Percentiles rank a stretch among this genome's conserved stretches.
Evolutionary conservation across 2,329 filamentous ascomycete genomes (phyloP).

Genomic region (Diaporthe humulicola): DNA sequence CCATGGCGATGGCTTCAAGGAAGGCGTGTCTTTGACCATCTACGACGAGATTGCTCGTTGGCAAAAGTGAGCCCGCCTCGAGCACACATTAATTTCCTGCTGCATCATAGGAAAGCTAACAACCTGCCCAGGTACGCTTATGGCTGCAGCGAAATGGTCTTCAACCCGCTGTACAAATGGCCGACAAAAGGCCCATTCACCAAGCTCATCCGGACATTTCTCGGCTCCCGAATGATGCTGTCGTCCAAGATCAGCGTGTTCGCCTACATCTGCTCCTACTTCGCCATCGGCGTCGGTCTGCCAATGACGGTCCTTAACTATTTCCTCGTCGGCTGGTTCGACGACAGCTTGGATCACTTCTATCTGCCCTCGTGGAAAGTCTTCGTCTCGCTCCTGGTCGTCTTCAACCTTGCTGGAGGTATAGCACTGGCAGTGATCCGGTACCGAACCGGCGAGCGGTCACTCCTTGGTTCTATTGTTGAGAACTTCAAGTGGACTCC

Average conservation of each 20-base stretch:
- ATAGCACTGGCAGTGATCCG: constrained; percentile 71
- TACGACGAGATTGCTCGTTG: constrained; percentile 80
- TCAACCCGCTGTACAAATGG: constrained; percentile 76
- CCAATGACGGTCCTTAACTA: constrained; percentile 78
- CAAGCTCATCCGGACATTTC: constrained; percentile 71
- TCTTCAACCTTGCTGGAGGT: constrained; percentile 74
- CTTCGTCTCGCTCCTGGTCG: constrained; percentile 71
- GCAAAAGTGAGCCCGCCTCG: constrained; percentile 65
- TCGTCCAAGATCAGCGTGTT: constrained; percentile 80
- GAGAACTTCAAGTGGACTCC: constrained; percentile 75
- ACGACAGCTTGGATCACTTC: constrained; percentile 74
- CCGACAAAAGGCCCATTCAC: constrained; percentile 74
- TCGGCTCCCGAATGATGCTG: constrained; percentile 72
- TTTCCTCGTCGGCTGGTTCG: constrained; percentile 79
- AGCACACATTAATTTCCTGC: too few species aligned
- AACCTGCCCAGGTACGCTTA: constrained; percentile 66
- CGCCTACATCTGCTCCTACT: constrained; percentile 75
- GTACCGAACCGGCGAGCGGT: constrained; percentile 70
- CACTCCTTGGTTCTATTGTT: constrained; percentile 59
- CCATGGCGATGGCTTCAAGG: constrained; percentile 77
- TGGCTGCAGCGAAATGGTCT: constrained; percentile 78
- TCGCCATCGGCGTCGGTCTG: constrained; percentile 77
- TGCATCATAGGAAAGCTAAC: neutral
- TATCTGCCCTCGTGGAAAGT: constrained; percentile 76
- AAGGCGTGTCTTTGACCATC: constrained; percentile 79